Base-by-base conservation (phyloP, 2,329 filamentous ascomycete genomes). In the Cladophialophora chaetospira region DNA sequence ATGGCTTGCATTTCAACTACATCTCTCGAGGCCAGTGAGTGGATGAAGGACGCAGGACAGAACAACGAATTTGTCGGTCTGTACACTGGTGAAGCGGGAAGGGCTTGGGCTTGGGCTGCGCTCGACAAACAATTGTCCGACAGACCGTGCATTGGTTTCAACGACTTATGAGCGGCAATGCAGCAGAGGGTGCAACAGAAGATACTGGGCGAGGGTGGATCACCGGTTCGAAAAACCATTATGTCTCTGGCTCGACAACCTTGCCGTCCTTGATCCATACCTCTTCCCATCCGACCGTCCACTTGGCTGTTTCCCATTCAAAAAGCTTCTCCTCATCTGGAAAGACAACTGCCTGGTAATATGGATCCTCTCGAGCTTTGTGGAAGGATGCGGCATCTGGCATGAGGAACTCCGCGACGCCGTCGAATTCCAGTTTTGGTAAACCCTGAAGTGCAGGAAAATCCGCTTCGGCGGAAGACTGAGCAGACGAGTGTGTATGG, bases 41-140 rank as follows among this genome's bases (percentile, higher is more conserved):
- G 63, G 62, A 26, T 65, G 31, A 25, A 55, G 3, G 56, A 64
- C n/a, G 63, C 82, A 38, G 78, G 81, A 58, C 76, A 76, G 66
- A 78, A 75, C 28, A 75, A 79, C 21, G 74, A 79, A 29, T 76
- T 79, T 5, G 78, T 77, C 26, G 73, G 74, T 4, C 66, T 82
- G 26, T 81, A 78, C 68, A 79, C 76, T 51, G 77, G 77, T 28
- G 77, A 79, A 60, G 76, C 77, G 45, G 76, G 77, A 13, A 68
- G 77, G 31, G 76, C 77, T 21, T 79, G 77, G 77, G 73, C 72
- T 21, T 79, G 76, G 76, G 65, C 64, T 48, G 58, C 66, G 11
- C 60, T 57, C 17, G 65, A 66, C 26, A 61, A 57, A 36, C 49
- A 49, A 28, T 29, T 63, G 17, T 43, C 31, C 11, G 48, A 42